phyloP scores from a whole-genome alignment of 495 filamentous ascomycete genomes.

The Podospora anserina region DNA sequence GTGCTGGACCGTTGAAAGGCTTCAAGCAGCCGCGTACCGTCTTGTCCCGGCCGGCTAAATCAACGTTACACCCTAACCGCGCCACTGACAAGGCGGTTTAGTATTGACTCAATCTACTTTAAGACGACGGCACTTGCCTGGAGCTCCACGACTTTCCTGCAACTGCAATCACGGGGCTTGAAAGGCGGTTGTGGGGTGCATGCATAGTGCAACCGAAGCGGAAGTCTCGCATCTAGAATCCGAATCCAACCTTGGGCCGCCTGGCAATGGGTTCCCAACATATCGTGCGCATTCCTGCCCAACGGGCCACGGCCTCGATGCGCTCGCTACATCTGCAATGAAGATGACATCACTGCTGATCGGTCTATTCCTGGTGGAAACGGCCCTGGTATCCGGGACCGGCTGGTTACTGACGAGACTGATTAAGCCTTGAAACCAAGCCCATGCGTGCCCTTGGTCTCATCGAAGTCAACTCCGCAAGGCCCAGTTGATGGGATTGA shows the following conservation, averaged over 20 bases:
- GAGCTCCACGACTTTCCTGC: constrained; percentile 3
- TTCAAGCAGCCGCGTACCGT: constrained; percentile 17
- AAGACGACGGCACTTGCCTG: constrained; percentile 15
- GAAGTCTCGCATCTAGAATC: background rate
- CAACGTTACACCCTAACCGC: background rate
- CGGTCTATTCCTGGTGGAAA: background rate
- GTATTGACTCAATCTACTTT: constrained; percentile 17
- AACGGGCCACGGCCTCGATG: background rate
- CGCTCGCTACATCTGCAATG: background rate
- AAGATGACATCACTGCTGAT: background rate
- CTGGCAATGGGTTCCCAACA: background rate
- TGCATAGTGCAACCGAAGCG: constrained; percentile 8
- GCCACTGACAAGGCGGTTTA: constrained; percentile 15
- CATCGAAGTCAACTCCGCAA: too few relatives aligned
- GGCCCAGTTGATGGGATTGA: too few relatives aligned
- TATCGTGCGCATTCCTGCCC: background rate
- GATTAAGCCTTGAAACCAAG: background rate
- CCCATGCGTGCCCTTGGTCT: too few relatives aligned
- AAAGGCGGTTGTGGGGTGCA: constrained; percentile 21
- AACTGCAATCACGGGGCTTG: background rate
- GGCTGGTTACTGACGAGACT: background rate
- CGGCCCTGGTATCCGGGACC: background rate
- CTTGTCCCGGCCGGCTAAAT: constrained; percentile 27
- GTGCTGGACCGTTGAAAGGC: constrained; percentile 9
- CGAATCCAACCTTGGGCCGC: constrained; percentile 8